Percentiles rank a stretch among this genome's conserved stretches.
Evolutionary conservation across 768 basidiomycete species (phyloP).

Genomic region (Auriculariales sp.): DNA sequence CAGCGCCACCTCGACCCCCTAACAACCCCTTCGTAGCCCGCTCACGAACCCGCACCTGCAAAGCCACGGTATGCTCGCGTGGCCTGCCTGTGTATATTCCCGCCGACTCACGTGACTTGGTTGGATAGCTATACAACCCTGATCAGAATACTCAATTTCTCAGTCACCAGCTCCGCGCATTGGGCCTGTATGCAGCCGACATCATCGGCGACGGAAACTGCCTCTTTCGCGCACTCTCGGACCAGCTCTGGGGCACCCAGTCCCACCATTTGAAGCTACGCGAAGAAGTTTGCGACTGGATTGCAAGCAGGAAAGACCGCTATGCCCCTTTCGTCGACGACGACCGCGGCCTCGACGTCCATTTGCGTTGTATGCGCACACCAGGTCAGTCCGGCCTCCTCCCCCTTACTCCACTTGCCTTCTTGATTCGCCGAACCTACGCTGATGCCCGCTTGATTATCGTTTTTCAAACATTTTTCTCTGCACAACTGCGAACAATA

Average conservation of each 20-base stretch:
- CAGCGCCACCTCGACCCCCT: not conserved
- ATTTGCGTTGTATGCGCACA: slow-evolving; percentile 66
- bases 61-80: not conserved
- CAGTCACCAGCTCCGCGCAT: slow-evolving; percentile 52
- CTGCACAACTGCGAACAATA: too few species aligned
- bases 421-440: not conserved
- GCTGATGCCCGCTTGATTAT: not conserved
- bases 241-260: slow-evolving; percentile 72
- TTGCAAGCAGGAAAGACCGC: slow-evolving; percentile 47
- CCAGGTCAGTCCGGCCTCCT: slow-evolving; percentile 33
- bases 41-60: not conserved
- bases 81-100: not conserved
- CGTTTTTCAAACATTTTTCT: too few species aligned
- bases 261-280: slow-evolving; percentile 55
- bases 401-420: too few species aligned
- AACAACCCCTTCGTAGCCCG: not conserved
- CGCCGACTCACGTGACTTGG: not conserved
- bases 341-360: slow-evolving; percentile 59
- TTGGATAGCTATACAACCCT: slow-evolving; percentile 25
- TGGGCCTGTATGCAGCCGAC: slow-evolving; percentile 77
- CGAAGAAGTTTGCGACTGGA: slow-evolving; percentile 70
- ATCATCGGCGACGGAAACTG: slow-evolving; percentile 89
- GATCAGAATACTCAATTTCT: slow-evolving; percentile 51
- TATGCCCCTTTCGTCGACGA: slow-evolving; percentile 84
- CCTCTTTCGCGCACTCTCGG: slow-evolving; percentile 79